phyloP scores from a whole-genome alignment of 495 filamentous ascomycete species.

The Penicillium canariense region DNA sequence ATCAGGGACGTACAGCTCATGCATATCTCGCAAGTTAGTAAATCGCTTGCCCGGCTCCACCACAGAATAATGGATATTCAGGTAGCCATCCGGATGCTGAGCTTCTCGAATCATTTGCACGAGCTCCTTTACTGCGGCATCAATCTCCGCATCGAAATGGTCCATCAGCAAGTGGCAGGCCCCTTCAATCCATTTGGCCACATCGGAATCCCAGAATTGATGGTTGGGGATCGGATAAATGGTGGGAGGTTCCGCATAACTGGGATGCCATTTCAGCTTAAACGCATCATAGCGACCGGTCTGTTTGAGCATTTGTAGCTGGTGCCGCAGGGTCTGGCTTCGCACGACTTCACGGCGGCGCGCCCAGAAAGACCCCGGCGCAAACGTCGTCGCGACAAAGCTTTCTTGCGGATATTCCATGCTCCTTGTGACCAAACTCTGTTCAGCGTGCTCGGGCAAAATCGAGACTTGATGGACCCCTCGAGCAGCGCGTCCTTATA shows the following conservation, averaged over 20 bases:
- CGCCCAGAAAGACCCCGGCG: conserved; percentile 30
- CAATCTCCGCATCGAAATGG: conserved; percentile 43
- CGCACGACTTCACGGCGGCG: conserved; percentile 40
- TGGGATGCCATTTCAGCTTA: conserved; percentile 49
- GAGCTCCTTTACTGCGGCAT: conserved; percentile 52
- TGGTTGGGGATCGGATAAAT: conserved; percentile 53
- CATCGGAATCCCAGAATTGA: conserved; percentile 60
- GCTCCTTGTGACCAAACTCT: background rate
- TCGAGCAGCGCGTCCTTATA: conserved; percentile 7
- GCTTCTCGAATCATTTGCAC: conserved; percentile 54
- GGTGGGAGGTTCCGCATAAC: conserved; percentile 45
- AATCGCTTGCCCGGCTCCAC: conserved; percentile 51
- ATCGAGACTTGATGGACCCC: background rate
- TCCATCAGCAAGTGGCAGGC: conserved; percentile 55
- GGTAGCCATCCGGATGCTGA: conserved; percentile 56
- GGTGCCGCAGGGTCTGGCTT: conserved; percentile 39
- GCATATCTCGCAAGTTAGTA: conserved; percentile 58
- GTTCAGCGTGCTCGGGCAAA: background rate
- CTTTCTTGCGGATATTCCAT: conserved; percentile 36
- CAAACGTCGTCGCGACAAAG: conserved; percentile 32
- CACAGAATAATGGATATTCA: conserved; percentile 59
- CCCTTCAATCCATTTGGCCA: conserved; percentile 61
- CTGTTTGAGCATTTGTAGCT: conserved; percentile 50
- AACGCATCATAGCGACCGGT: conserved; percentile 58
- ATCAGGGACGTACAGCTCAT: conserved; percentile 51